These are phyloP conservation scores for Schizophyllum amplum DNA, from an alignment of 1,284 basidiomycete species.

Conservation along the genomic window DNA sequence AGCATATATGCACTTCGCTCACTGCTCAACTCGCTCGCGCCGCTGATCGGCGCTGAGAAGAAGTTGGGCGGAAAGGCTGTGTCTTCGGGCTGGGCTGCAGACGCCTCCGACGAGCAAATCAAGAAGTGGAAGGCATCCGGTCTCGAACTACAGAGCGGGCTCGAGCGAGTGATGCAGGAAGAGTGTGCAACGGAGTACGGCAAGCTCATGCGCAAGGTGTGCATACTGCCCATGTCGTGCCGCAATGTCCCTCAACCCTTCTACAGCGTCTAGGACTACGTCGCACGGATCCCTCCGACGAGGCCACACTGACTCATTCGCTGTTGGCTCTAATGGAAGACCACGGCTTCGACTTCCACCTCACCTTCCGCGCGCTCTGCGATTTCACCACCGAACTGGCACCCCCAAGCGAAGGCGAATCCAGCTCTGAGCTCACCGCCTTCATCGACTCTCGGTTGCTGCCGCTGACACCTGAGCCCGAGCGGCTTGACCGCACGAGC, in stretches of 20 bases:
- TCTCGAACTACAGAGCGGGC: slow-evolving; percentile 44
- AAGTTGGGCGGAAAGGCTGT: slow-evolving; percentile 46
- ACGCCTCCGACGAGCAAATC: slow-evolving; percentile 44
- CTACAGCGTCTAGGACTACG: slow-evolving; percentile 68
- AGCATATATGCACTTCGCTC: slow-evolving; percentile 75
- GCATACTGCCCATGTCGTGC: slow-evolving; percentile 6
- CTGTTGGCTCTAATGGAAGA: slow-evolving; percentile 63
- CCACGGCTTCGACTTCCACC: slow-evolving; percentile 77
- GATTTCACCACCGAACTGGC: slow-evolving; percentile 52
- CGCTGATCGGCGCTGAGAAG: slow-evolving; percentile 75
- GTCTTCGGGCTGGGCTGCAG: slow-evolving; percentile 53
- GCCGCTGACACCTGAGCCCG: slow-evolving; percentile 34
- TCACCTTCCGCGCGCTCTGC: slow-evolving; percentile 66
- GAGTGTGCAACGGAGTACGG: slow-evolving; percentile 55
- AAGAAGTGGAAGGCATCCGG: slow-evolving; percentile 56
- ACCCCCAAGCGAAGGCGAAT: slow-evolving; percentile 9
- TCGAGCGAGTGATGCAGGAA: slow-evolving; percentile 49
- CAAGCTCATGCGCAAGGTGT: slow-evolving; percentile 58
- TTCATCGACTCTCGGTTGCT: slow-evolving; percentile 46
- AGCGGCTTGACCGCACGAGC: slow-evolving; percentile 30
- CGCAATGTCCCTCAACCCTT: not conserved
- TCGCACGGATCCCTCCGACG: slow-evolving; percentile 46
- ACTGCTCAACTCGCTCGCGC: slow-evolving; percentile 66
- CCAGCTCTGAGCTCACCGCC: slow-evolving; percentile 25
- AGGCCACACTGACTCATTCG: slow-evolving; percentile 48